These are phyloP conservation scores for Rhododendron griersonianum DNA, from an alignment of 148 eudicot species.

Conservation along the genomic window DNA sequence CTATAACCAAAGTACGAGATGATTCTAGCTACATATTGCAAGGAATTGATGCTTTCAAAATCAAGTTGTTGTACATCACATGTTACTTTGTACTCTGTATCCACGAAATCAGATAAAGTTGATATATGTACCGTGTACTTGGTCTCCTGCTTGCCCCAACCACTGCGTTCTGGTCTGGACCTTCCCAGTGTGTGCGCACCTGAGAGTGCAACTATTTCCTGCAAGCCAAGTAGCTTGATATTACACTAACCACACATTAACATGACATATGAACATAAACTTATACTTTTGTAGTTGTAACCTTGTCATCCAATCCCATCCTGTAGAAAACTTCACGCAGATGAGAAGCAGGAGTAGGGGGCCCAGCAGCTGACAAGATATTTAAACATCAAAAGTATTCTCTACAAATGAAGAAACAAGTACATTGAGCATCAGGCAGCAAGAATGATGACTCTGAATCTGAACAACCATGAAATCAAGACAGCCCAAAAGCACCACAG, in stretches of 20 bases:
- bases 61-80: background rate
- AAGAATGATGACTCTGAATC: background rate
- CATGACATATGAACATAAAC: background rate
- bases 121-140: slow-evolving; percentile 70
- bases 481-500: background rate
- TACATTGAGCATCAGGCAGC: background rate
- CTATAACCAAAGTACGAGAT: background rate
- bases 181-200: slow-evolving; percentile 98
- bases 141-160: slow-evolving; percentile 99
- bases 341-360: slow-evolving; percentile 94
- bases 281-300: slow-evolving; percentile 13
- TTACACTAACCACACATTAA: slow-evolving; percentile 15
- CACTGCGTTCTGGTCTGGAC: slow-evolving; percentile 98
- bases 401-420: background rate
- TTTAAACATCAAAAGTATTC: slow-evolving; percentile 5
- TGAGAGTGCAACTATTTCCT: slow-evolving; percentile 97
- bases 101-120: background rate
- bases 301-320: slow-evolving; percentile 96
- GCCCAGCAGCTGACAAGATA: slow-evolving; percentile 75
- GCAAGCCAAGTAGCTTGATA: slow-evolving; percentile 19
- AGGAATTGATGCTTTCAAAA: background rate
- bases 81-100: background rate
- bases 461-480: background rate
- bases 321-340: slow-evolving; percentile 88
- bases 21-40: background rate